These are phyloP conservation scores for Pseudocercospora cruenta DNA, from an alignment of 2,329 filamentous ascomycete species.

Conservation along the genomic window DNA sequence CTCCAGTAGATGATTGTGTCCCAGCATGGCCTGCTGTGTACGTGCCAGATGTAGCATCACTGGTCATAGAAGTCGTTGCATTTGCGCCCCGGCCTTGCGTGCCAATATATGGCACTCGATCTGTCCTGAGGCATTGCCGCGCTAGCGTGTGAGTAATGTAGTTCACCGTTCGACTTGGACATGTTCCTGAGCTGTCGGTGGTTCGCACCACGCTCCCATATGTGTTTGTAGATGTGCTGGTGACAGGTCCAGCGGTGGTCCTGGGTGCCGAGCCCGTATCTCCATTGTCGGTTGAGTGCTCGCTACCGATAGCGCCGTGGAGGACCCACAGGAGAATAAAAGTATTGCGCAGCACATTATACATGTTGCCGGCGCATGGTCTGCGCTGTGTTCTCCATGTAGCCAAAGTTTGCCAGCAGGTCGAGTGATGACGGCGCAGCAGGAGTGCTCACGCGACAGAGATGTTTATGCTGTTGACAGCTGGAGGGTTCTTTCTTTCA, in stretches of 20 bases:
- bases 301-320: conserved; percentile 20
- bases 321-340: conserved; percentile 26
- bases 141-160: conserved; percentile 79
- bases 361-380: conserved; percentile 33
- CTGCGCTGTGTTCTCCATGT: conserved; percentile 8
- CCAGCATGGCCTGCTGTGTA: neutral
- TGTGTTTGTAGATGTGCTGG: conserved; percentile 8
- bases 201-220: conserved; percentile 9
- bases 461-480: conserved; percentile 13
- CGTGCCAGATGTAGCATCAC: neutral
- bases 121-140: conserved; percentile 73
- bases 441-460: conserved; percentile 2
- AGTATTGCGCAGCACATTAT: conserved; percentile 29
- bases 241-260: conserved; percentile 12
- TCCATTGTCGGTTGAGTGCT: conserved; percentile 19
- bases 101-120: conserved; percentile 49
- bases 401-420: neutral
- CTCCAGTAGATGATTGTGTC: neutral
- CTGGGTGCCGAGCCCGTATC: conserved; percentile 17
- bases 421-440: neutral
- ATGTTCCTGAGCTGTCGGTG: conserved; percentile 39
- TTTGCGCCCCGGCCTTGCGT: neutral
- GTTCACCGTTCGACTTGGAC: conserved; percentile 68
- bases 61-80: neutral
- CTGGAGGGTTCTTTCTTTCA: conserved; percentile 7